Evolutionary conservation across 2,329 filamentous ascomycete genomes (phyloP).

Genomic region (Aureobasidium zeae): DNA sequence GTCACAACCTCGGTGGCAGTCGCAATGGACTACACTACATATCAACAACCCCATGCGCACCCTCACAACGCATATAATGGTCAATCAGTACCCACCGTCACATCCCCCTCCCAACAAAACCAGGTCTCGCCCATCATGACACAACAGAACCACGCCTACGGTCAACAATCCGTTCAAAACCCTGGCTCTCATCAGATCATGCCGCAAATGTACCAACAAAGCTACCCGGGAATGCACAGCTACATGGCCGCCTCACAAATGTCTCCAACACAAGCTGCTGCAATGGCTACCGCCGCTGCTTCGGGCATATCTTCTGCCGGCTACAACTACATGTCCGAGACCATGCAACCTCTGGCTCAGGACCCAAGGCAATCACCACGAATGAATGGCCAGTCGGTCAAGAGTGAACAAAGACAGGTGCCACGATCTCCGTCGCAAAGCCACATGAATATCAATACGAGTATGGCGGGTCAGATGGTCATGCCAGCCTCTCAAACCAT

Average conservation of each 20-base stretch:
- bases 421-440: constrained; percentile 71
- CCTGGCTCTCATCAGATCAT: constrained; percentile 49
- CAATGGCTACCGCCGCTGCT: constrained; percentile 78
- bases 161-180: constrained; percentile 56
- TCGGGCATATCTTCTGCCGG: too few relatives aligned
- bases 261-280: constrained; percentile 57
- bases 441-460: constrained; percentile 43
- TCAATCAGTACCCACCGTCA: constrained; percentile 45
- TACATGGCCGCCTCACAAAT: constrained; percentile 73
- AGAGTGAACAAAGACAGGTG: constrained; percentile 57
- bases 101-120: constrained; percentile 60
- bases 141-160: constrained; percentile 53
- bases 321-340: constrained; percentile 53
- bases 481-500: constrained; percentile 50
- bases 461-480: constrained; percentile 38
- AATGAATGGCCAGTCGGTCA: constrained; percentile 58
- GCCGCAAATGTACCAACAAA: constrained; percentile 69
- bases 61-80: constrained; percentile 25
- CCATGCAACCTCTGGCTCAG: constrained; percentile 51
- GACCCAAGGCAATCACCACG: constrained; percentile 61
- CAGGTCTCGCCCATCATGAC: constrained; percentile 73
- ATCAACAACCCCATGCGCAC: constrained; percentile 37
- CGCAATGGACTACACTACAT: constrained; percentile 41
- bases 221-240: constrained; percentile 60
- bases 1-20: too few relatives aligned